Percentiles rank a stretch among this genome's conserved stretches.
phyloP scores from a whole-genome alignment of 768 basidiomycete species.

The Suillus discolor region DNA sequence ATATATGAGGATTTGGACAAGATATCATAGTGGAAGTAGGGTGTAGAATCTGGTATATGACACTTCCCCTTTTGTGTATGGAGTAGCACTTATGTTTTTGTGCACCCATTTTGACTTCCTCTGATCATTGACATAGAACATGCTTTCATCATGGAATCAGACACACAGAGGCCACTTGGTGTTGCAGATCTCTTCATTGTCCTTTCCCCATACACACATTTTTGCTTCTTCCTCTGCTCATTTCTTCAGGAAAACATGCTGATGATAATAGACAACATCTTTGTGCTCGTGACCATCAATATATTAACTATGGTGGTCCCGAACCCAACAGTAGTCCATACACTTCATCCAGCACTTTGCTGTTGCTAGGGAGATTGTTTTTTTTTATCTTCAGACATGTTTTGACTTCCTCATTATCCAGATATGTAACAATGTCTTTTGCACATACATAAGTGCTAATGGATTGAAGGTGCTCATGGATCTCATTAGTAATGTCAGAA shows the following conservation, averaged over 20 bases:
- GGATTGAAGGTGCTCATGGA: conserved; percentile 10
- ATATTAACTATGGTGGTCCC: conserved; percentile 26
- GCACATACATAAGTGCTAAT: conserved; percentile 26
- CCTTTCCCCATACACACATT: conserved; percentile 3
- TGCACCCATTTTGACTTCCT: conserved; percentile 24
- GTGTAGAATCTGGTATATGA: too few species aligned
- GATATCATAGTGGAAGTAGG: too few species aligned
- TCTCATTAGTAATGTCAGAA: conserved; percentile 4
- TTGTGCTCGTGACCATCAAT: conserved; percentile 34
- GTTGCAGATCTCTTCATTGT: background rate
- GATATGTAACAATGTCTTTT: conserved; percentile 24
- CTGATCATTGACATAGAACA: conserved; percentile 37
- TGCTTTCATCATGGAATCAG: conserved; percentile 36
- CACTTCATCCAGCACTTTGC: conserved; percentile 27
- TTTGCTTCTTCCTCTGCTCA: conserved; percentile 7
- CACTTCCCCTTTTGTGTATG: conserved; percentile 5
- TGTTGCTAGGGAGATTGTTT: conserved; percentile 21
- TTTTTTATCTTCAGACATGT: conserved; percentile 15
- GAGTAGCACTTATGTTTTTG: conserved; percentile 1
- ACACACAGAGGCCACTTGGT: conserved; percentile 7
- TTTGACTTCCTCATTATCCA: conserved; percentile 17
- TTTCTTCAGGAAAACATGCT: conserved; percentile 25
- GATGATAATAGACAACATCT: conserved; percentile 33
- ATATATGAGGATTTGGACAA: too few species aligned
- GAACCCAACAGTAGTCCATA: conserved; percentile 25